Conservation (phyloP, 352 stramenopile genomes). For the Phytophthora constricta region DNA sequence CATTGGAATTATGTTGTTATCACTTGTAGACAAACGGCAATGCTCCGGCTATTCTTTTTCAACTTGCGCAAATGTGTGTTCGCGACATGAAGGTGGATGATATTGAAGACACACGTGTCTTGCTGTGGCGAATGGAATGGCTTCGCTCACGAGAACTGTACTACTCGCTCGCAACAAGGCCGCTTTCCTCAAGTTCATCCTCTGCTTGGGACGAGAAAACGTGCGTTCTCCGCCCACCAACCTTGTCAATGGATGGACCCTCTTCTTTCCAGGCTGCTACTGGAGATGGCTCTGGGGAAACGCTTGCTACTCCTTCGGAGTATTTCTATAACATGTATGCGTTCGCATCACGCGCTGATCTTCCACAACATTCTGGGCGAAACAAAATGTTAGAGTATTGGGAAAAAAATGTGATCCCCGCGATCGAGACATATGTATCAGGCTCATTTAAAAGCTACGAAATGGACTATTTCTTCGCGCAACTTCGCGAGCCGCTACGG, state of each 20-base stretch:
- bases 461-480: constrained; percentile 89
- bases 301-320: constrained; percentile 33
- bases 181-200: constrained; percentile 49
- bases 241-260: constrained; percentile 18
- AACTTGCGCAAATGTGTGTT: constrained; percentile 65
- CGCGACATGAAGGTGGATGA: constrained; percentile 45
- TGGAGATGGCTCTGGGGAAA: constrained; percentile 10
- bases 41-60: constrained; percentile 60
- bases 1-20: constrained; percentile 1
- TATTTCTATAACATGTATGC: constrained; percentile 81
- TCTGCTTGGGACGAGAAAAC: constrained; percentile 43
- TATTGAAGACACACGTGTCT: constrained; percentile 41
- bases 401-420: constrained; percentile 87
- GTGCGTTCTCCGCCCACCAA: constrained; percentile 30
- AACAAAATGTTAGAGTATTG: constrained; percentile 88
- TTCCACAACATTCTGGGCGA: constrained; percentile 70
- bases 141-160: constrained; percentile 47
- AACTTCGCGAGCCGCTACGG: constrained; percentile 74
- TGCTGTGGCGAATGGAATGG: constrained; percentile 56
- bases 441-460: constrained; percentile 89
- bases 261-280: neutral
- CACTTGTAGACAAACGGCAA: constrained; percentile 59
- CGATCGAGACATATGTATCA: constrained; percentile 81
- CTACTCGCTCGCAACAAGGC: constrained; percentile 50
- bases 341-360: constrained; percentile 62